phyloP scores from a whole-genome alignment of 176 grass and related monocot species.

The Secale cereale region DNA sequence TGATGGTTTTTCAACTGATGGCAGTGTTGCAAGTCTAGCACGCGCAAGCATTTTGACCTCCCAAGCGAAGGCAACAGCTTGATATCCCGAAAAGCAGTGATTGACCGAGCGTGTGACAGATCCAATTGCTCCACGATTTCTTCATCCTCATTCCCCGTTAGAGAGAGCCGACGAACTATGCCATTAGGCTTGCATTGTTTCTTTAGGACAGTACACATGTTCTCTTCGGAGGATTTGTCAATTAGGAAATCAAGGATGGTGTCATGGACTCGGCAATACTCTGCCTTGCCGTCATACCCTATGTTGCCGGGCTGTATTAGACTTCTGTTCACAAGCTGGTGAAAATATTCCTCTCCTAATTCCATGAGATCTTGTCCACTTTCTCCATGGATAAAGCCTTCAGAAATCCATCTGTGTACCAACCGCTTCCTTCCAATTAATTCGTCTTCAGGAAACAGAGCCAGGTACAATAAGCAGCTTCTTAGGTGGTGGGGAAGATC shows the following conservation, averaged over 20 bases:
- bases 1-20: rapidly evolving
- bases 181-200: background rate
- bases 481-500: conserved; percentile 21
- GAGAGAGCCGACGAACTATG: conserved; percentile 18
- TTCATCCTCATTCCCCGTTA: background rate
- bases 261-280: conserved; percentile 20
- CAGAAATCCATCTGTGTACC: conserved; percentile 33
- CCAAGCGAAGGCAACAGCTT: background rate
- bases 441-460: conserved; percentile 20
- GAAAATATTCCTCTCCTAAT: conserved; percentile 18
- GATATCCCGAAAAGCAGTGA: background rate
- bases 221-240: background rate
- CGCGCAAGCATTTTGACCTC: background rate
- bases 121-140: background rate
- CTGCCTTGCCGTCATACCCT: background rate
- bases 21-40: background rate
- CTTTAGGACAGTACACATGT: background rate
- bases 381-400: conserved; percentile 23
- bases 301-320: background rate
- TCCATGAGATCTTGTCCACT: background rate
- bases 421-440: background rate
- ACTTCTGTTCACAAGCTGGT: conserved; percentile 33
- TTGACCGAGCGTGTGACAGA: background rate
- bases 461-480: conserved; percentile 29
- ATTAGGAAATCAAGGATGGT: conserved; percentile 30